These are phyloP conservation scores for Hyphopichia burtonii DNA, from an alignment of 1,139 yeast species.

Conservation along the genomic window DNA sequence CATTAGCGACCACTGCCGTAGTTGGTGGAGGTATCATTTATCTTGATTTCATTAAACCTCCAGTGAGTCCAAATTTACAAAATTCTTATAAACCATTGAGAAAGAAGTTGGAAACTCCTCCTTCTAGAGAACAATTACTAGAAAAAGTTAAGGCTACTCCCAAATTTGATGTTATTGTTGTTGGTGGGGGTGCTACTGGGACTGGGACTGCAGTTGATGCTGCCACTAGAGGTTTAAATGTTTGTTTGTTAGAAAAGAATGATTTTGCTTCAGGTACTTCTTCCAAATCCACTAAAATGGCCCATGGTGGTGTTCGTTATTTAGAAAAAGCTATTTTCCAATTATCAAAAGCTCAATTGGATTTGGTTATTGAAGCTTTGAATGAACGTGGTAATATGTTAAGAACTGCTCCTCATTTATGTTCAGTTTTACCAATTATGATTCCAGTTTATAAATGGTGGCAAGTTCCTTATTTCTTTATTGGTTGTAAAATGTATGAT, in stretches of 20 bases:
- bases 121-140: slow-evolving; percentile 34
- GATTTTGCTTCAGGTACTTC: slow-evolving; percentile 94
- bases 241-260: slow-evolving; percentile 78
- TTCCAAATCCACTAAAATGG: slow-evolving; percentile 94
- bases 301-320: slow-evolving; percentile 96
- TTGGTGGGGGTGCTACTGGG: slow-evolving; percentile 98
- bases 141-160: slow-evolving; percentile 33
- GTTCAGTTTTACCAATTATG: slow-evolving; percentile 86
- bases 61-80: slow-evolving; percentile 27
- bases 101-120: slow-evolving; percentile 36
- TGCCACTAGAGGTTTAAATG: slow-evolving; percentile 84
- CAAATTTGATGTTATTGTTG: slow-evolving; percentile 74
- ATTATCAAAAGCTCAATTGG: slow-evolving; percentile 86
- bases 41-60: slow-evolving; percentile 42
- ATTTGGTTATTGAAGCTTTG: slow-evolving; percentile 89
- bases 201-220: slow-evolving; percentile 94
- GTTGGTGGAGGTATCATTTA: slow-evolving; percentile 41
- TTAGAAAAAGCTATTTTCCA: slow-evolving; percentile 93
- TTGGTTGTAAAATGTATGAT: slow-evolving; percentile 91
- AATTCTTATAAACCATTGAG: slow-evolving; percentile 37
- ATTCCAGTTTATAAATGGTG: slow-evolving; percentile 94
- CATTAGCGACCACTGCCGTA: slow-evolving; percentile 32
- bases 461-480: slow-evolving; percentile 94
- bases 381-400: slow-evolving; percentile 89
- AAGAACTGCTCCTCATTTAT: slow-evolving; percentile 90